Conservation (phyloP, 768 basidiomycete species). For the Termitomyces bulborhizus region DNA sequence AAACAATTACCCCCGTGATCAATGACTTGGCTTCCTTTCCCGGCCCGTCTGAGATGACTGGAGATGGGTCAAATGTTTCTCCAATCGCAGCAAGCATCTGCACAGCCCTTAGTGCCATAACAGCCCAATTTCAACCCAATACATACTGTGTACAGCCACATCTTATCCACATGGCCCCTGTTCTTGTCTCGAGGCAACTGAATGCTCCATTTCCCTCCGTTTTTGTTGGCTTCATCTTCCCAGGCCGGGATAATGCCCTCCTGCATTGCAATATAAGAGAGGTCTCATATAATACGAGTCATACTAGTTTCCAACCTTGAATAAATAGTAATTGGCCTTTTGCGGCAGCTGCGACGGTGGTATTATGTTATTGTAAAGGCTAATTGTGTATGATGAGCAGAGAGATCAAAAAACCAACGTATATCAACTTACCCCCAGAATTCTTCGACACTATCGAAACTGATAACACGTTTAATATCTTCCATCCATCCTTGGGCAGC, state of each 20-base stretch:
- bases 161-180: conserved; percentile 74
- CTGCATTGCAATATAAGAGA: conserved; percentile 31
- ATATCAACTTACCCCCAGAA: conserved; percentile 83
- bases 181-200: conserved; percentile 97
- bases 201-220: conserved; percentile 98
- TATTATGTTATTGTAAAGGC: conserved; percentile 95
- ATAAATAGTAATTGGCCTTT: conserved; percentile 99
- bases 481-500: conserved; percentile 97
- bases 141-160: conserved; percentile 95
- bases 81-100: conserved; percentile 99
- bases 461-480: conserved; percentile 94
- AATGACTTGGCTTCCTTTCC: conserved; percentile 46
- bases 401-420: background rate
- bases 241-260: conserved; percentile 96
- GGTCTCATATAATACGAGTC: background rate
- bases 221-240: conserved; percentile 96
- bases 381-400: conserved; percentile 25
- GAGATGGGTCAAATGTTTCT: conserved; percentile 93
- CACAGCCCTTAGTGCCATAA: background rate
- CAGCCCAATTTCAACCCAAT: conserved; percentile 13
- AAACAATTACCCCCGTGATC: conserved; percentile 93
- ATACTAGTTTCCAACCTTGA: conserved; percentile 59
- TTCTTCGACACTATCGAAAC: conserved; percentile 95
- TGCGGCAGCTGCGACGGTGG: conserved; percentile 88
- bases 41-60: conserved; percentile 42